phyloP scores from a whole-genome alignment of 2,329 filamentous ascomycete genomes.

The Calonectria crousiana region DNA sequence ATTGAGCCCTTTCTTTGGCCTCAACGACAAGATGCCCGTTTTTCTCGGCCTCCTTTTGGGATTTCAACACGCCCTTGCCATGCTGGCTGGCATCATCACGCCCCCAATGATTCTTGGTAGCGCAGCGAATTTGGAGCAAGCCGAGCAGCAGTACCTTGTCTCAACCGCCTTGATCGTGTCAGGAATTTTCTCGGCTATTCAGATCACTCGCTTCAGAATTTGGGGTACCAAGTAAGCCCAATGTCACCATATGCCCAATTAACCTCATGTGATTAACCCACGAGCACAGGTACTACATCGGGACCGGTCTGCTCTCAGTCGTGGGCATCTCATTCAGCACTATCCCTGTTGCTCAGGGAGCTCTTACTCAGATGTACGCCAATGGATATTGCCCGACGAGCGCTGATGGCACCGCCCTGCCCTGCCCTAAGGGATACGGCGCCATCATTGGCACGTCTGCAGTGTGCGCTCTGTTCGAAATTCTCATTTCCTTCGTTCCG shows the following conservation, averaged over 20 bases:
- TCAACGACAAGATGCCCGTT: slow-evolving; percentile 83
- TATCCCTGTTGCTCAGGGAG: slow-evolving; percentile 67
- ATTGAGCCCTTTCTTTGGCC: slow-evolving; percentile 82
- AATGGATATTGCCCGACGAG: slow-evolving; percentile 75
- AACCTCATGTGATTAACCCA: background rate
- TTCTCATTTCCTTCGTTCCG: slow-evolving; percentile 80
- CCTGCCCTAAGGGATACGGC: slow-evolving; percentile 83
- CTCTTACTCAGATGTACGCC: slow-evolving; percentile 81
- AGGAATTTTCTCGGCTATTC: slow-evolving; percentile 78
- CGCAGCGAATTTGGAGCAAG: slow-evolving; percentile 72
- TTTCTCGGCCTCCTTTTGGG: slow-evolving; percentile 80
- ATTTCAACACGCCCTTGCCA: slow-evolving; percentile 83
- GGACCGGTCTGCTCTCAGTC: slow-evolving; percentile 84
- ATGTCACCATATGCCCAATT: background rate
- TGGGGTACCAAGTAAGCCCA: slow-evolving; percentile 68
- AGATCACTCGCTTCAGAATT: slow-evolving; percentile 83
- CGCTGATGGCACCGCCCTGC: slow-evolving; percentile 73
- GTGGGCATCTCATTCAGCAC: slow-evolving; percentile 68
- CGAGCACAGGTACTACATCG: slow-evolving; percentile 73
- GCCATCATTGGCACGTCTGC: slow-evolving; percentile 76
- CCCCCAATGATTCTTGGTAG: slow-evolving; percentile 79
- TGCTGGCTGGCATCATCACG: slow-evolving; percentile 82
- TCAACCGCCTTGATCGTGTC: slow-evolving; percentile 84
- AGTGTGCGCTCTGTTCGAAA: slow-evolving; percentile 76
- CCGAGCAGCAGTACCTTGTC: slow-evolving; percentile 80